These are phyloP conservation scores for Austroboletus novae-zelandiae DNA, from an alignment of 1,284 basidiomycete genomes.

Conservation along the genomic window DNA sequence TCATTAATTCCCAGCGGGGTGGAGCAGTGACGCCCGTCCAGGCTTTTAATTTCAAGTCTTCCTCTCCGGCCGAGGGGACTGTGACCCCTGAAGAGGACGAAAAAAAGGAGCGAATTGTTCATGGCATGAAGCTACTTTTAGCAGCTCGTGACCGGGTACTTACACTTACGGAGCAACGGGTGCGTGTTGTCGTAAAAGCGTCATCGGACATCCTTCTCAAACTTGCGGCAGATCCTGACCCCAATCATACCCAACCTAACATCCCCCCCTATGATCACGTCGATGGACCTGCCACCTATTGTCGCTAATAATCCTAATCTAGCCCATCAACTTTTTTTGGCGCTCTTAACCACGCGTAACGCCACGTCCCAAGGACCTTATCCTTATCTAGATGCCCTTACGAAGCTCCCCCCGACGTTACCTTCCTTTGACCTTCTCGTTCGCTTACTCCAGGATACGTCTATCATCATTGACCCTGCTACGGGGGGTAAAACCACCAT, in stretches of 20 bases:
- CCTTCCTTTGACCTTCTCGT: constrained; percentile 73
- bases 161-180: constrained; percentile 69
- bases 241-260: constrained; percentile 46
- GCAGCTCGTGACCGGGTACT: constrained; percentile 67
- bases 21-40: constrained; percentile 2
- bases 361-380: constrained; percentile 39
- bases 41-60: constrained; percentile 21
- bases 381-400: constrained; percentile 56
- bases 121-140: constrained; percentile 63
- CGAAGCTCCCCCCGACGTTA: constrained; percentile 53
- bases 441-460: constrained; percentile 59
- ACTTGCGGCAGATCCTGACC: constrained; percentile 31
- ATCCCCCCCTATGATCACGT: constrained; percentile 58
- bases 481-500: constrained; percentile 53
- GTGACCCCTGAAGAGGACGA: constrained; percentile 37
- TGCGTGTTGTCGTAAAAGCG: constrained; percentile 30
- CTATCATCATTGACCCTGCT: constrained; percentile 38
- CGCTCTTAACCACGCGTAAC: constrained; percentile 45
- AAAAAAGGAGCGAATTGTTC: constrained; percentile 39
- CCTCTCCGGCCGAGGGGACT: constrained; percentile 21
- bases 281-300: constrained; percentile 61
- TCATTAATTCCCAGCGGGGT: constrained; percentile 6
- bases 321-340: constrained; percentile 60
- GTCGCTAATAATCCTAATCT: constrained; percentile 66
- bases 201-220: background rate